Percentiles rank a stretch among this genome's conserved stretches.
phyloP scores from a whole-genome alignment of 1,284 basidiomycete genomes.

The Papiliotrema fonsecae region DNA sequence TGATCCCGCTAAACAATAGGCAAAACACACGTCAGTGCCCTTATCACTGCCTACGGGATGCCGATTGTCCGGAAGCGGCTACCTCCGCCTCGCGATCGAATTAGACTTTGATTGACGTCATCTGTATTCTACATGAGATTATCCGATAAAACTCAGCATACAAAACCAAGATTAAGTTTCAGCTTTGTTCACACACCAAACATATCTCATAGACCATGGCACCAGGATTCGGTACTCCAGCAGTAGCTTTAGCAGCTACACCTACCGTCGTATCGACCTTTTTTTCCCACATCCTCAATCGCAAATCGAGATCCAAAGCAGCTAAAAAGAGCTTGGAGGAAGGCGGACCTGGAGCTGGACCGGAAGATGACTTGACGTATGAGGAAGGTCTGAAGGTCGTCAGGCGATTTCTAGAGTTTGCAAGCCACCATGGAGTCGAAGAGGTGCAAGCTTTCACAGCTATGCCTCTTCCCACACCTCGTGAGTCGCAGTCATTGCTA shows the following conservation, averaged over 20 bases:
- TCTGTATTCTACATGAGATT: background rate
- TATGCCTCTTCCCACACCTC: slow-evolving; percentile 39
- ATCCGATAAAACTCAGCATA: background rate
- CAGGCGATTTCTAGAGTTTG: slow-evolving; percentile 39
- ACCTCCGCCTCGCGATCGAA: too few relatives aligned
- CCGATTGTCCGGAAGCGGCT: too few relatives aligned
- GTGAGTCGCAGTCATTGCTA: slow-evolving; percentile 19
- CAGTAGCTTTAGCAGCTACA: slow-evolving; percentile 38
- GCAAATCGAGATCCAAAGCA: slow-evolving; percentile 17
- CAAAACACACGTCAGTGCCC: too few relatives aligned
- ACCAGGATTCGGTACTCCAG: slow-evolving; percentile 29
- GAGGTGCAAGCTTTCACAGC: slow-evolving; percentile 49
- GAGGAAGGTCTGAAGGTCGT: slow-evolving; percentile 44
- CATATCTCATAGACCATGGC: background rate
- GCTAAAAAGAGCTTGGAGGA: slow-evolving; percentile 19
- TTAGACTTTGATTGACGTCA: too few relatives aligned
- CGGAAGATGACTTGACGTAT: slow-evolving; percentile 41
- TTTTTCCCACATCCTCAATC: slow-evolving; percentile 32
- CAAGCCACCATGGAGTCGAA: slow-evolving; percentile 42
- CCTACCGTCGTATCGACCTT: slow-evolving; percentile 45
- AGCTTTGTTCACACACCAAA: too few relatives aligned
- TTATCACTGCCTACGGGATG: too few relatives aligned
- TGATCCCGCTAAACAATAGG: too few relatives aligned
- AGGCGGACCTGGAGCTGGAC: slow-evolving; percentile 33
- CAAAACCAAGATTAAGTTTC: too few relatives aligned